Evolutionary conservation across 2,329 filamentous ascomycete species (phyloP), one percentile per base, ranked within the genome.

Genomic region (Aspergillus sp.): DNA sequence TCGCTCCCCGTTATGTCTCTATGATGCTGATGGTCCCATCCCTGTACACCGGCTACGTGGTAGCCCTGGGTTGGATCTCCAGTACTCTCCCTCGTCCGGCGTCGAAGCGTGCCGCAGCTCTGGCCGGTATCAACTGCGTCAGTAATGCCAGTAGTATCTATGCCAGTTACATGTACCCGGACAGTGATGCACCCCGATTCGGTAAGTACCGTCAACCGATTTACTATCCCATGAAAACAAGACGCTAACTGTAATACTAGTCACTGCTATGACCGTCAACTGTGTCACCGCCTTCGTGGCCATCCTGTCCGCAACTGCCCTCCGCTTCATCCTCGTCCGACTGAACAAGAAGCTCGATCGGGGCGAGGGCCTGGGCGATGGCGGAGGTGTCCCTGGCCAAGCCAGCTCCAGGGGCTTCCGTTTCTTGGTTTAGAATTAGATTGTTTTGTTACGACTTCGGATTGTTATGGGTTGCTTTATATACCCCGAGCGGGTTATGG

Each of bases 81-180:
- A 91, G 90, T 71, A 89, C 87, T 1, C 82, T 94, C 54, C 90
- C 90, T 0, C 84, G 90, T 5, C 90, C 91, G 3, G 88, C 90
- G 0, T 87, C 90, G 2, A 93, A 93, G 78, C 84, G 89, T 61
- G 87, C 87, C 2, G 86, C 89, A 0, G 89, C 89, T 0, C 73
- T 94, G 5, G 90, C 90, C 1, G 87, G 89, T 62, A 91, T 93
- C 75, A 94, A 94, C 70, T 87, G 88, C 2, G 81, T 91, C 8
- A 85, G 83, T 17, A 92, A 93, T 71, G 81, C 83, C 10, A 85
- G 85, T 44, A 86, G 83, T 51, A 92, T 93, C 64, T 92, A 89
- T 69, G 86, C 87, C 0, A 83, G 80, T 58, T 90, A 89, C 67
- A 84, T 90, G 81, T 91, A 90, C 66, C 83, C 84, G 15, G 78